Conservation (phyloP, 2,329 filamentous ascomycete genomes). For the Scedosporium dehoogii region DNA sequence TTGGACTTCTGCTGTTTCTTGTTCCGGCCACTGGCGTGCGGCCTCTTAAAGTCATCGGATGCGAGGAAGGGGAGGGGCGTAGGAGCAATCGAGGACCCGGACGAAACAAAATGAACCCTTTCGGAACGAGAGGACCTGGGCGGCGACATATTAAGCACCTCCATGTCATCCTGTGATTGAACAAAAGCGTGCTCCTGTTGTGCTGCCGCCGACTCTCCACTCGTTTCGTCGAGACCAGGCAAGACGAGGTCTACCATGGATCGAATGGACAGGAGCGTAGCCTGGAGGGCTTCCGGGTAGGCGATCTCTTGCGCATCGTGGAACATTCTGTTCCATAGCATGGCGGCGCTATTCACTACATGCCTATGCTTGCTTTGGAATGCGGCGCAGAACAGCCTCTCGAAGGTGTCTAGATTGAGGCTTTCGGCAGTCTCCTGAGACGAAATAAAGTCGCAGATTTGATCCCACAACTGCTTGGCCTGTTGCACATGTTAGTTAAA, state of each 20-base stretch:
- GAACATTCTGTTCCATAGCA: constrained; percentile 62
- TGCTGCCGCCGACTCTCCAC: constrained; percentile 25
- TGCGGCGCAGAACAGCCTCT: constrained; percentile 42
- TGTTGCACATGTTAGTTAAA: constrained; percentile 22
- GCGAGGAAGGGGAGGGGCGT: neutral
- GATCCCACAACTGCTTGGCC: constrained; percentile 40
- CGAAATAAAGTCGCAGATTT: constrained; percentile 30
- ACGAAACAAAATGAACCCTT: neutral
- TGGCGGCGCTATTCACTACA: constrained; percentile 40
- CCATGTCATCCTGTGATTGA: constrained; percentile 35
- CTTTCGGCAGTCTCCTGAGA: constrained; percentile 25
- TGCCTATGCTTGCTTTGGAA: constrained; percentile 47
- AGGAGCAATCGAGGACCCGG: neutral
- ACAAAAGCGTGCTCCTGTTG: constrained; percentile 32
- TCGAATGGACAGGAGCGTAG: constrained; percentile 51
- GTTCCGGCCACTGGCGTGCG: neutral
- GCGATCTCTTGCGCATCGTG: constrained; percentile 46
- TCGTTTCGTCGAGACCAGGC: constrained; percentile 25
- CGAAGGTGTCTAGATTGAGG: constrained; percentile 41
- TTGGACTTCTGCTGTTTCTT: constrained; percentile 23
- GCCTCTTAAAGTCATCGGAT: neutral
- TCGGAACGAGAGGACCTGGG: constrained; percentile 4
- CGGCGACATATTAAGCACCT: constrained; percentile 15
- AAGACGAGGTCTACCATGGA: constrained; percentile 37
- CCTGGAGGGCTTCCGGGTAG: constrained; percentile 56